Evolutionary conservation across 2,329 filamentous ascomycete species (phyloP), one percentile per base, ranked within the genome.

Genomic region (Aspergillus sp.): DNA sequence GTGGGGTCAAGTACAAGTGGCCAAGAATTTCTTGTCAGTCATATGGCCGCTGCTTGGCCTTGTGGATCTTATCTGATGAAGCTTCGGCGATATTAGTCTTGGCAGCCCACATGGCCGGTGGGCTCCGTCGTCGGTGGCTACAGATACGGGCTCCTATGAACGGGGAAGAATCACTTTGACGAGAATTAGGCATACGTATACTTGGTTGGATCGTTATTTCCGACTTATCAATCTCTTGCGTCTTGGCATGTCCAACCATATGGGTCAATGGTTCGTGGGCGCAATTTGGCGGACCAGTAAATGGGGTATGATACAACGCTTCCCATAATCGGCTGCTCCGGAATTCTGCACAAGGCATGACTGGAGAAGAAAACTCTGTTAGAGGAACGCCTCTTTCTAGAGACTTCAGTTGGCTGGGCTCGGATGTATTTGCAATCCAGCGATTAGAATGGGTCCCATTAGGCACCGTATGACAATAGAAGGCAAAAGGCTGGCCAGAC

Each of bases 191-290:
- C 23, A 28, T 49, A 49, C 45, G 45, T 28, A 12, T 49, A 17
- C 45, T 6, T 28, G 7, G 23, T n/a, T 49, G 45, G 21, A 23
- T 28, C 45, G 13, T 17, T 28, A 49, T 28, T 49, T 28, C 45
- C 45, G 45, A 49, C 21, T 91, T 75, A 77, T 77, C 4, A 76
- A 74, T 38, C 79, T 81, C 63, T 79, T 79, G 10, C 63, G 73
- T 83, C 56, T 79, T 36, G 32, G 32, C 32, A 72, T 58, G 76
- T 81, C 52, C 77, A 80, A 62, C 74, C 19, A 36, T 54, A 36
- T 38, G 19, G 56, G 39, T 51, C 28, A 48, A 38, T 47, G 36
- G 49, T 38, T 58, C 38, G 12, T 38, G 30, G 25, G 49, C 49
- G 19, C 17, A 52, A 32, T 36, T 30, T 8, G 4, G 7, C 45